Conservation (phyloP, 2,329 filamentous ascomycete species). For the Seiridium cupressi region DNA sequence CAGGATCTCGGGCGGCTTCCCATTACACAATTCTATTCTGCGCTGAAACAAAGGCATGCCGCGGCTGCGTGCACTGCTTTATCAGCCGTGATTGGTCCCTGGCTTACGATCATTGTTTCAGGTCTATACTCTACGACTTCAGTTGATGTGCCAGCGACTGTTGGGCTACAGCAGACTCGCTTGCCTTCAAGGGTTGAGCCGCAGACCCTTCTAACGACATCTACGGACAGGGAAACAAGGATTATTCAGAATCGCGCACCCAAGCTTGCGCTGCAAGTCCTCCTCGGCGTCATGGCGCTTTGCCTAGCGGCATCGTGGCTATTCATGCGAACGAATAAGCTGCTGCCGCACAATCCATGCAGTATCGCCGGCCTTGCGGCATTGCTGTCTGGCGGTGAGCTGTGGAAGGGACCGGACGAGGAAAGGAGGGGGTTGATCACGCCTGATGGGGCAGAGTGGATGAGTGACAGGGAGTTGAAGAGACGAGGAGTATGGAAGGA, state of each 20-base stretch:
- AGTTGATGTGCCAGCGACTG: neutral
- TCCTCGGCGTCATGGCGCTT: constrained; percentile 25
- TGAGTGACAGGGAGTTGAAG: constrained; percentile 15
- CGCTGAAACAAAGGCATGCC: neutral
- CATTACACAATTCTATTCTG: neutral
- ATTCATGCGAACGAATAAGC: constrained; percentile 16
- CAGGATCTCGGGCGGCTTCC: constrained; percentile 7
- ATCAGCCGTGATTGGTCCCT: neutral
- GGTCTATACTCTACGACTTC: constrained; percentile 4
- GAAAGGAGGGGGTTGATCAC: constrained; percentile 9
- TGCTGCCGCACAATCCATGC: constrained; percentile 27
- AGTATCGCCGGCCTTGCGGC: constrained; percentile 25
- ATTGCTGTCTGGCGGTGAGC: constrained; percentile 23
- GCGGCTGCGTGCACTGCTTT: neutral
- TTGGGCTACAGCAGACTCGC: no score
- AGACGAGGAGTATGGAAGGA: constrained; percentile 14
- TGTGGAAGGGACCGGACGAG: constrained; percentile 14
- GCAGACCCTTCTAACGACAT: neutral
- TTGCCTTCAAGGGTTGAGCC: no score
- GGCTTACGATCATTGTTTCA: constrained; percentile 2
- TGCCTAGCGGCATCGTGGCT: constrained; percentile 21
- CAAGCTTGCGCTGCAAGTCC: constrained; percentile 27
- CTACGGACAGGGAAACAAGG: constrained; percentile 7
- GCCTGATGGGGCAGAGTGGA: constrained; percentile 25
- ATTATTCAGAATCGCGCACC: constrained; percentile 22